A percentile compares a stretch with the other conserved stretches of the same genome.
These are phyloP conservation scores for Chrysoporthe puriensis DNA, from an alignment of 2,329 filamentous ascomycete genomes.

Conservation along the genomic window DNA sequence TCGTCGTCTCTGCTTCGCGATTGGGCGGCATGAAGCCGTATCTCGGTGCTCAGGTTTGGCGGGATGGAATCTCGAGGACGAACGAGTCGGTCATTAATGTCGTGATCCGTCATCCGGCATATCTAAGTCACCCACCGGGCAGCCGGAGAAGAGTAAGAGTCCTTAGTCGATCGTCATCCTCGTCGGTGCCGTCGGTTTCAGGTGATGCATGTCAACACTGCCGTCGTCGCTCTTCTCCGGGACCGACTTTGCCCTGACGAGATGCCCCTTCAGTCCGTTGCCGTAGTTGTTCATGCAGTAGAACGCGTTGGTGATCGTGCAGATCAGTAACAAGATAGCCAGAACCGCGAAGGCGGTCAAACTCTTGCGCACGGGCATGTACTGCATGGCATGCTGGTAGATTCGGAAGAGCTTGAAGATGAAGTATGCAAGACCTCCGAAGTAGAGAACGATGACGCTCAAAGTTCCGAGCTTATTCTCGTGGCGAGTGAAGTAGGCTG, in stretches of 20 bases:
- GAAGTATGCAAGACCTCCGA: slow-evolving; percentile 91
- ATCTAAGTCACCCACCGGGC: slow-evolving; percentile 1
- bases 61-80: slow-evolving; percentile 22
- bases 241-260: slow-evolving; percentile 58
- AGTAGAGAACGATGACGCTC: slow-evolving; percentile 79
- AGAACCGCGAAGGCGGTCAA: slow-evolving; percentile 93
- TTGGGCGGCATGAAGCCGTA: slow-evolving; percentile 25
- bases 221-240: slow-evolving; percentile 61
- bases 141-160: neutral
- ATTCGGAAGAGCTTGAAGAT: slow-evolving; percentile 98
- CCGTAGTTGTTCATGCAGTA: slow-evolving; percentile 91
- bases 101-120: slow-evolving; percentile 20
- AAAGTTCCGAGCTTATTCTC: slow-evolving; percentile 83
- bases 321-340: slow-evolving; percentile 83
- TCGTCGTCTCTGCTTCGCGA: slow-evolving; percentile 27
- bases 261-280: slow-evolving; percentile 84
- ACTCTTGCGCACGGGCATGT: slow-evolving; percentile 79
- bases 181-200: slow-evolving; percentile 58
- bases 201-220: slow-evolving; percentile 60
- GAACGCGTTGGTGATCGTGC: slow-evolving; percentile 85
- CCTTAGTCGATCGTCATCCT: slow-evolving; percentile 66
- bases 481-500: slow-evolving; percentile 81
- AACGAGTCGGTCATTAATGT: slow-evolving; percentile 25
- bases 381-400: slow-evolving; percentile 72
- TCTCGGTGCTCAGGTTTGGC: slow-evolving; percentile 17